Conservation (phyloP, 1,284 basidiomycete genomes). For the Sanghuangporus weigelae region DNA sequence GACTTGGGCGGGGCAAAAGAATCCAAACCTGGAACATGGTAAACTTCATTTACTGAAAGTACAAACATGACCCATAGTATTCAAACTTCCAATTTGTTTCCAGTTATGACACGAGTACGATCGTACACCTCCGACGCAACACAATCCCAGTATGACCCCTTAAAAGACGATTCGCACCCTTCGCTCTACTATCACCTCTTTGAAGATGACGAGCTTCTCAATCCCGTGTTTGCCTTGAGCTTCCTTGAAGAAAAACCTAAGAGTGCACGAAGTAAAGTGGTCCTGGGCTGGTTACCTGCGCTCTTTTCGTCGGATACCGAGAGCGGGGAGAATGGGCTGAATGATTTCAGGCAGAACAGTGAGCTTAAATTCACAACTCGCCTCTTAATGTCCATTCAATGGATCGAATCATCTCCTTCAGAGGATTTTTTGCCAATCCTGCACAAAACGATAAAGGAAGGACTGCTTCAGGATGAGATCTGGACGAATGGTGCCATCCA, state of each 20-base stretch:
- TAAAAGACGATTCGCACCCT: conserved; percentile 48
- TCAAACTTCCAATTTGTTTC: neutral
- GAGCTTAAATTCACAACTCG: conserved; percentile 23
- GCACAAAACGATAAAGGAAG: conserved; percentile 51
- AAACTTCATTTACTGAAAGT: too few relatives aligned
- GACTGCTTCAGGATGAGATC: conserved; percentile 58
- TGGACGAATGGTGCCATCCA: conserved; percentile 61
- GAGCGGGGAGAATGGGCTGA: conserved; percentile 43
- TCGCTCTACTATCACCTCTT: conserved; percentile 67
- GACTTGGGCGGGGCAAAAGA: too few relatives aligned
- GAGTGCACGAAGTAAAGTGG: conserved; percentile 39
- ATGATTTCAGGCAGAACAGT: conserved; percentile 70
- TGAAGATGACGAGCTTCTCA: conserved; percentile 37
- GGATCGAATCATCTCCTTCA: conserved; percentile 24
- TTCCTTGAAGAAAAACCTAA: conserved; percentile 46
- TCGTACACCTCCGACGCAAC: neutral
- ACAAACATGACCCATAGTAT: neutral
- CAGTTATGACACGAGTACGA: neutral
- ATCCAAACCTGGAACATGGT: too few relatives aligned
- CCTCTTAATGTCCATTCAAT: neutral
- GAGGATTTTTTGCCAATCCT: conserved; percentile 54
- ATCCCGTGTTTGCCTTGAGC: conserved; percentile 58
- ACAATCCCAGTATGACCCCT: neutral
- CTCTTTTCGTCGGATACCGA: conserved; percentile 29
- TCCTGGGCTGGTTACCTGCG: conserved; percentile 71